These are phyloP conservation scores for Litchi chinensis DNA, from an alignment of 345 rosid genomes.

Conservation along the genomic window DNA sequence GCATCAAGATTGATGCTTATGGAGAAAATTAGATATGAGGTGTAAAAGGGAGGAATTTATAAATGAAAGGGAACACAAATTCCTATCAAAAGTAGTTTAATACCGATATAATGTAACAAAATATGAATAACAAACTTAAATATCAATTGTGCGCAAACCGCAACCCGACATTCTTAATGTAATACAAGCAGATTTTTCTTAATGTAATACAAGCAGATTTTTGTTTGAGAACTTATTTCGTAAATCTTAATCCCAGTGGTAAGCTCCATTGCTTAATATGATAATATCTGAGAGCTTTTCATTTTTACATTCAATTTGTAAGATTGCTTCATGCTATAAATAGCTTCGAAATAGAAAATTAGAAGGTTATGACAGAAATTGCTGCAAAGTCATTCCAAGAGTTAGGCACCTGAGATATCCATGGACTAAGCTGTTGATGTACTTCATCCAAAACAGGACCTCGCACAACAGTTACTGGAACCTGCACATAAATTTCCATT, in stretches of 20 bases:
- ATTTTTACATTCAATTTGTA: background rate
- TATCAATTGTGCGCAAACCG: background rate
- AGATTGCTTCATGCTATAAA: background rate
- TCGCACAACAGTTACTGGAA: conserved; percentile 56
- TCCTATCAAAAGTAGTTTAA: conserved; percentile 8
- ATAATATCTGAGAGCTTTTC: background rate
- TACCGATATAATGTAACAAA: background rate
- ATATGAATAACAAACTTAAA: background rate
- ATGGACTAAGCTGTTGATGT: conserved; percentile 66
- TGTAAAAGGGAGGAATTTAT: background rate
- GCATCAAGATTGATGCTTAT: background rate
- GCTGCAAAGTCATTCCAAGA: conserved; percentile 10
- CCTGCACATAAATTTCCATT: conserved; percentile 43
- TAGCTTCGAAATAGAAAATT: background rate
- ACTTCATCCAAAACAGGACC: conserved; percentile 92
- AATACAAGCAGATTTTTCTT: background rate
- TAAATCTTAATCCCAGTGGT: background rate
- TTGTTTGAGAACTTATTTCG: conserved; percentile 10
- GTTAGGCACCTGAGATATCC: conserved; percentile 81
- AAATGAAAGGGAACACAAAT: background rate
- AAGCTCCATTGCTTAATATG: background rate
- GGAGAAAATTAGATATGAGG: background rate
- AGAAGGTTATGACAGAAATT: conserved; percentile 8
- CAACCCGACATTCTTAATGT: background rate
- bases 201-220: background rate